Conservation (phyloP, 306 rosid species). For the Luffa acutangula region DNA sequence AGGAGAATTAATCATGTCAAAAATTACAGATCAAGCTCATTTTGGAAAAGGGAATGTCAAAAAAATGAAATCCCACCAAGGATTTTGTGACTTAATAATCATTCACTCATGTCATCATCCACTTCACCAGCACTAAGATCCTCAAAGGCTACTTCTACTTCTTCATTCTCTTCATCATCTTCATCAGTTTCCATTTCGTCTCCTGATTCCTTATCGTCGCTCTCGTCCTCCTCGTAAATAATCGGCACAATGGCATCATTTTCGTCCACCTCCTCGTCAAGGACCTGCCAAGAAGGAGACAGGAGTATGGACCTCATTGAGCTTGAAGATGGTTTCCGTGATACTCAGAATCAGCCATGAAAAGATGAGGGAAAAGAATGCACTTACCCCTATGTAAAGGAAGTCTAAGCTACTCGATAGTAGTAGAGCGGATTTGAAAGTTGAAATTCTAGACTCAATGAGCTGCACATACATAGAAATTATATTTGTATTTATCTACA, state of each 20-base stretch:
- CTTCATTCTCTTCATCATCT: conserved; percentile 22
- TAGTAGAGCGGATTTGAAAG: conserved; percentile 48
- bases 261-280: conserved; percentile 44
- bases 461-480: conserved; percentile 33
- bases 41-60: background rate
- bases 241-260: conserved; percentile 25
- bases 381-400: conserved; percentile 45
- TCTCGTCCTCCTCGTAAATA: conserved; percentile 49
- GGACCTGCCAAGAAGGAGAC: conserved; percentile 26
- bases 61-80: background rate
- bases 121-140: conserved; percentile 37
- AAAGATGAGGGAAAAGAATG: background rate
- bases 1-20: background rate
- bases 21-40: background rate
- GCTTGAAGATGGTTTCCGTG: background rate
- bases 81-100: background rate
- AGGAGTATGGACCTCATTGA: background rate
- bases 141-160: conserved; percentile 21
- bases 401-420: conserved; percentile 60
- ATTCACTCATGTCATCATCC: conserved; percentile 31
- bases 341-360: background rate
- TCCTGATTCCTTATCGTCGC: conserved; percentile 45
- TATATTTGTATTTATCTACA: background rate
- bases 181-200: conserved; percentile 65
- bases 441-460: conserved; percentile 67